phyloP scores from a whole-genome alignment of 345 rosid genomes.

The Trapa bicornis region DNA sequence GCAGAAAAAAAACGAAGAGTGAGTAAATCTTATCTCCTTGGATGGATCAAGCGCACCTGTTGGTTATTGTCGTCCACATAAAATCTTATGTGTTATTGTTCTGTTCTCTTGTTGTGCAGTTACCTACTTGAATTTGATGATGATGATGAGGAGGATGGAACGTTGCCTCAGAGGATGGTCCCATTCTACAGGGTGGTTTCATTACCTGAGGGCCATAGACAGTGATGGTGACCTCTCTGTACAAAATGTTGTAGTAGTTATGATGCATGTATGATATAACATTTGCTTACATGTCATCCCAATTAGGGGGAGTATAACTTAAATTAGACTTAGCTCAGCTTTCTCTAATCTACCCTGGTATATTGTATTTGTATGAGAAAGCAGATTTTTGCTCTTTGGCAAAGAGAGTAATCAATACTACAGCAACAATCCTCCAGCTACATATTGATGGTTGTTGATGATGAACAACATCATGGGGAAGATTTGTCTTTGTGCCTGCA shows the following conservation, averaged over 20 bases:
- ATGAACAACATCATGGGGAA: not conserved
- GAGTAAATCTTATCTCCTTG: constrained; percentile 25
- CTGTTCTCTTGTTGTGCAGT: constrained; percentile 23
- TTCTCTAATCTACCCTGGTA: not conserved
- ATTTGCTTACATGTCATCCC: not conserved
- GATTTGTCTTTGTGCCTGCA: constrained; percentile 1
- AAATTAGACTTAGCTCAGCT: not conserved
- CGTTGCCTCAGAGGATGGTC: constrained; percentile 73
- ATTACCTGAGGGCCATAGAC: constrained; percentile 76
- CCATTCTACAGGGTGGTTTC: constrained; percentile 74
- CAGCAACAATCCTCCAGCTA: not conserved
- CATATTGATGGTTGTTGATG: not conserved
- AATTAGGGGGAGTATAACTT: not conserved
- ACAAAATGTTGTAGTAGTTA: not conserved
- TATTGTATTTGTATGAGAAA: not conserved
- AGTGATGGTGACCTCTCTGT: constrained; percentile 22
- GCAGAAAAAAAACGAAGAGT: constrained; percentile 87
- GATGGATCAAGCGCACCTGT: not conserved
- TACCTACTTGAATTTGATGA: constrained; percentile 88
- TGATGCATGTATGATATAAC: not conserved
- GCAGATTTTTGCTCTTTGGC: not conserved
- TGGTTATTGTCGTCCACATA: not conserved
- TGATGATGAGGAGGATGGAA: constrained; percentile 81
- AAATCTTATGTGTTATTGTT: not conserved
- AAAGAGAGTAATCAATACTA: not conserved